Percentiles rank a stretch among this genome's conserved stretches.
Conservation (phyloP, 805 yeast species). For the Yamadazyma phyllophila region DNA sequence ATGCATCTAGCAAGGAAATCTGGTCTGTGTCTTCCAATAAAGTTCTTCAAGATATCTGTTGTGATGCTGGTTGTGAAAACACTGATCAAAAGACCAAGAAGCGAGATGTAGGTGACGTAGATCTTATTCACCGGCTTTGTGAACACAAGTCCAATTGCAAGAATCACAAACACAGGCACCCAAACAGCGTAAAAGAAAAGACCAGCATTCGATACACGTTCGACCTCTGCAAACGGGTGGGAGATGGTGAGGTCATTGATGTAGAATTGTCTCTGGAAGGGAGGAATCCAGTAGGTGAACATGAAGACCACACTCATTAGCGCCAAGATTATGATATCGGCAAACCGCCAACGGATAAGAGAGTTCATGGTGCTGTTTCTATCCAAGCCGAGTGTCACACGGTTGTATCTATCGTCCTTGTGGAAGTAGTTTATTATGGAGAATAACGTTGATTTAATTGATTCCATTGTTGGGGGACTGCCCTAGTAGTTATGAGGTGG, state of each 20-base stretch:
- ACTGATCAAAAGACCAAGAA: conserved; percentile 64
- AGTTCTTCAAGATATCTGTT: conserved; percentile 74
- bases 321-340: conserved; percentile 22
- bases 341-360: conserved; percentile 26
- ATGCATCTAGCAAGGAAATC: conserved; percentile 85
- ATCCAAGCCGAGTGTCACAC: conserved; percentile 28
- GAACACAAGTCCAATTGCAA: conserved; percentile 33
- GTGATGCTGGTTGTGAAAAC: conserved; percentile 57
- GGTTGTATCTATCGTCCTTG: conserved; percentile 20
- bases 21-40: conserved; percentile 90
- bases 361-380: conserved; percentile 11
- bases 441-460: conserved; percentile 13
- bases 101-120: conserved; percentile 60
- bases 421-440: conserved; percentile 20
- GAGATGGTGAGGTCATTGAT: conserved; percentile 73
- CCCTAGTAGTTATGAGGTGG: not conserved
- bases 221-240: conserved; percentile 76
- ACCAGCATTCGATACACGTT: conserved; percentile 60
- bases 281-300: conserved; percentile 33
- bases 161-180: conserved; percentile 47
- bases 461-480: conserved; percentile 11
- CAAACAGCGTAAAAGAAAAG: conserved; percentile 54
- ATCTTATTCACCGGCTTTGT: conserved; percentile 53
- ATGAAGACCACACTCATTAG: conserved; percentile 22
- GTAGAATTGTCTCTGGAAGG: conserved; percentile 77